Conservation (phyloP, 2,329 filamentous ascomycete genomes). For the Aspergillus terreus region DNA sequence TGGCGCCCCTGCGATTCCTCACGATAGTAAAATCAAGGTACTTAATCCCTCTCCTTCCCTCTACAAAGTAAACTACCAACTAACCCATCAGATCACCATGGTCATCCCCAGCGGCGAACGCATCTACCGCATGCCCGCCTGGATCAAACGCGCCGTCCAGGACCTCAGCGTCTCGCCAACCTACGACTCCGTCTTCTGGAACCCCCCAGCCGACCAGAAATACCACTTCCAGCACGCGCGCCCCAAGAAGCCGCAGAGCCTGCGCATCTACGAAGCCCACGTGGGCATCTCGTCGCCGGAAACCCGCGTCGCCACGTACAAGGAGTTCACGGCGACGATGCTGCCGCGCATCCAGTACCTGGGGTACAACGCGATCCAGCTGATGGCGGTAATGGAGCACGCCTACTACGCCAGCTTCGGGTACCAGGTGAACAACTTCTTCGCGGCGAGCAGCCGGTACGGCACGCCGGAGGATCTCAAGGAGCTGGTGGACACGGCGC, state of each 20-base stretch:
- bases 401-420: conserved; percentile 99
- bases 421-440: conserved; percentile 98
- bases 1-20: conserved; percentile 74
- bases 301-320: conserved; percentile 84
- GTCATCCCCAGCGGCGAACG: conserved; percentile 73
- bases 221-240: conserved; percentile 82
- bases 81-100: conserved; percentile 63
- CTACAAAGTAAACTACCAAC: neutral
- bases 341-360: conserved; percentile 84
- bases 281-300: conserved; percentile 95
- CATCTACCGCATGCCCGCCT: conserved; percentile 85
- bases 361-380: conserved; percentile 95
- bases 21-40: conserved; percentile 96
- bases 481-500: conserved; percentile 92
- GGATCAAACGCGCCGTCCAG: conserved; percentile 97
- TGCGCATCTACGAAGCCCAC: conserved; percentile 97
- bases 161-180: conserved; percentile 83
- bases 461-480: conserved; percentile 92
- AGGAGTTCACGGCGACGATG: conserved; percentile 92
- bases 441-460: conserved; percentile 93
- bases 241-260: conserved; percentile 78
- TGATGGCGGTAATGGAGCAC: conserved; percentile 99
- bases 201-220: conserved; percentile 70
- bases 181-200: conserved; percentile 97
- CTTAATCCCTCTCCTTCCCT: neutral